Conservation (phyloP, 2,329 filamentous ascomycete species). For the Exophiala bonariae region DNA sequence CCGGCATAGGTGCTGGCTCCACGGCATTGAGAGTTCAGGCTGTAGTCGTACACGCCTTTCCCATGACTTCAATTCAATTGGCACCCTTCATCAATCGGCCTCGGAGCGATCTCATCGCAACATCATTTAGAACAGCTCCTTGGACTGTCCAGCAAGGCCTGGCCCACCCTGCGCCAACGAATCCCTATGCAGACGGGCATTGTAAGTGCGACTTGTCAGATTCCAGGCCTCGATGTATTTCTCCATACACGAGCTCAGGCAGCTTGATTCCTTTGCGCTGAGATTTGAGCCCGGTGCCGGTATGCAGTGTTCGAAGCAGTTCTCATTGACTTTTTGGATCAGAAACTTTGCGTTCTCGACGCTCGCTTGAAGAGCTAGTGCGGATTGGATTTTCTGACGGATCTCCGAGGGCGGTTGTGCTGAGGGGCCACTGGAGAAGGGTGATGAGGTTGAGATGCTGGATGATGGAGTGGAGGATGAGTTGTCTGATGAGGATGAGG, state of each 20-base stretch:
- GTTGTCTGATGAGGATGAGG: slow-evolving; percentile 14
- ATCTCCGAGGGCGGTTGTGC: slow-evolving; percentile 16
- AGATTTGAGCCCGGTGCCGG: slow-evolving; percentile 68
- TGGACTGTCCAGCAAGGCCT: slow-evolving; percentile 6
- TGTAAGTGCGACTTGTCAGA: slow-evolving; percentile 67
- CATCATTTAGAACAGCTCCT: slow-evolving; percentile 20
- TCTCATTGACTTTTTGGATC: slow-evolving; percentile 78
- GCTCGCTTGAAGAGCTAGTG: slow-evolving; percentile 64
- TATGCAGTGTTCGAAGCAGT: slow-evolving; percentile 78
- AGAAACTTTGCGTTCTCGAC: slow-evolving; percentile 68
- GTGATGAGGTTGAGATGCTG: slow-evolving; percentile 10
- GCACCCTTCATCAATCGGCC: too few species aligned
- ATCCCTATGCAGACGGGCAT: slow-evolving; percentile 63
- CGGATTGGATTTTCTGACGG: slow-evolving; percentile 45
- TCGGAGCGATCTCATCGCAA: not conserved
- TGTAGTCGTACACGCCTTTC: too few species aligned
- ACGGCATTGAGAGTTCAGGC: too few species aligned
- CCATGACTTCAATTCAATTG: too few species aligned
- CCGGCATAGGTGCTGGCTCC: too few species aligned
- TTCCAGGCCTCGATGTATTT: slow-evolving; percentile 85
- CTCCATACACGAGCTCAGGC: slow-evolving; percentile 76
- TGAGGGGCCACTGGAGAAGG: slow-evolving; percentile 14
- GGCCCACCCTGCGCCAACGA: slow-evolving; percentile 26
- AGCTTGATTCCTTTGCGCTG: slow-evolving; percentile 67
- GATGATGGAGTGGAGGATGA: slow-evolving; percentile 9